A percentile compares a stretch with the other conserved stretches of the same genome.
Conservation (phyloP, 148 eudicot genomes). For the Pouteria glomerata region DNA sequence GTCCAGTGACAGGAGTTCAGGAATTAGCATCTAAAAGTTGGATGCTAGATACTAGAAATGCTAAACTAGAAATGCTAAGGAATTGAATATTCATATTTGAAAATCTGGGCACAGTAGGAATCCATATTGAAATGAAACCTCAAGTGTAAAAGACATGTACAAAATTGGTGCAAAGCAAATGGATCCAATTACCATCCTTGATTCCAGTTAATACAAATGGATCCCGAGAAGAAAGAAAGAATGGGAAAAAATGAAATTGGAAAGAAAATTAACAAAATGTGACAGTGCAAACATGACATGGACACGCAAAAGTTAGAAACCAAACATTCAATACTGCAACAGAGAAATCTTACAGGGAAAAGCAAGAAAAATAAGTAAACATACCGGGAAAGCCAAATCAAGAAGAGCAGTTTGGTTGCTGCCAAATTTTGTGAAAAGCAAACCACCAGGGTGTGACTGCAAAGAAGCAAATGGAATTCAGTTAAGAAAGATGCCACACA, state of each 20-base stretch:
- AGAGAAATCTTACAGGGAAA: constrained; percentile 2
- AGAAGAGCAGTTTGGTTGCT: constrained; percentile 88
- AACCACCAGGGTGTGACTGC: constrained; percentile 89
- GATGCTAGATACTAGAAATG: neutral
- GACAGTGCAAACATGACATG: neutral
- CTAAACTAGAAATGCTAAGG: neutral
- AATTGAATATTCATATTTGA: no score
- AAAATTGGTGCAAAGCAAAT: neutral
- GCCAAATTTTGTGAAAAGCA: constrained; percentile 88
- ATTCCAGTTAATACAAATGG: no score
- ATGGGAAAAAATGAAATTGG: no score
- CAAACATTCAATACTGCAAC: constrained; percentile 2
- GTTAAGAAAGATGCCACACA: constrained; percentile 4
- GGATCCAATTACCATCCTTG: no score
- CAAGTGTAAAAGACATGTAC: no score
- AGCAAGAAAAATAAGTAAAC: constrained; percentile 9
- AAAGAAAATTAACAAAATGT: neutral
- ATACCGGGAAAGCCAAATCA: constrained; percentile 83
- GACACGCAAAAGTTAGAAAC: neutral
- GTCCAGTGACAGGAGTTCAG: neutral
- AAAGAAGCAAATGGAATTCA: constrained; percentile 17
- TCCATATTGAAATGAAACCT: neutral
- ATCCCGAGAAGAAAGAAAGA: neutral
- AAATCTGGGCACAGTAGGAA: no score
- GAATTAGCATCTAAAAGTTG: neutral